Conservation (phyloP, 2,329 filamentous ascomycete species). For the Pseudogymnoascus pannorum region DNA sequence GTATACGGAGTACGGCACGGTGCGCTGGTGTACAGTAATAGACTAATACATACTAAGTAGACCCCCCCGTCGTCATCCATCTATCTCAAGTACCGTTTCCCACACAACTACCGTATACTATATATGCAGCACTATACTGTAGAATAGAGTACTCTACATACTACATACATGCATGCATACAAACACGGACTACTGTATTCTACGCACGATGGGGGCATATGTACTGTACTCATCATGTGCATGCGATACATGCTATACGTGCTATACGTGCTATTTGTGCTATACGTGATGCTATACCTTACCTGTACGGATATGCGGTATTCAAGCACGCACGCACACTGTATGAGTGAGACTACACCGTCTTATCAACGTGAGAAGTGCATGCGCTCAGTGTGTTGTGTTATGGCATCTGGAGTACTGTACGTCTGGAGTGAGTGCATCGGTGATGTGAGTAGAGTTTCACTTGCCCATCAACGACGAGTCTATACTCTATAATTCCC, state of each 20-base stretch:
- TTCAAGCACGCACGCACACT: too few species aligned
- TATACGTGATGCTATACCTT: too few species aligned
- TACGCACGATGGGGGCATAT: too few species aligned
- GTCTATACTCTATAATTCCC: too few species aligned
- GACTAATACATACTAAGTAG: background rate
- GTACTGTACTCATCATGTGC: too few species aligned
- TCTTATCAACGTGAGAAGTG: background rate
- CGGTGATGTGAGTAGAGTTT: background rate
- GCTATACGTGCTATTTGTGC: too few species aligned
- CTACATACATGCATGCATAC: background rate
- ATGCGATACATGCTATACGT: too few species aligned
- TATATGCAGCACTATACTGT: background rate
- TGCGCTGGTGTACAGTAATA: background rate
- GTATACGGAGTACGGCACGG: background rate
- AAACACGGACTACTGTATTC: too few species aligned
- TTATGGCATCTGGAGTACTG: background rate
- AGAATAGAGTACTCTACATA: background rate
- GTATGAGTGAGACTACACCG: too few species aligned
- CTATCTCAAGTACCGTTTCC: background rate
- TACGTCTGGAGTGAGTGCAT: too few species aligned
- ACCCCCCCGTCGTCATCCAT: background rate
- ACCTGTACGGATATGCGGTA: background rate
- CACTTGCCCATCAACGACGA: background rate
- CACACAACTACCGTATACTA: conserved; percentile 6
- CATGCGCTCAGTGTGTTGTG: background rate